Base-by-base conservation (phyloP, 2,329 filamentous ascomycete species). In the Ascochyta lentis region DNA sequence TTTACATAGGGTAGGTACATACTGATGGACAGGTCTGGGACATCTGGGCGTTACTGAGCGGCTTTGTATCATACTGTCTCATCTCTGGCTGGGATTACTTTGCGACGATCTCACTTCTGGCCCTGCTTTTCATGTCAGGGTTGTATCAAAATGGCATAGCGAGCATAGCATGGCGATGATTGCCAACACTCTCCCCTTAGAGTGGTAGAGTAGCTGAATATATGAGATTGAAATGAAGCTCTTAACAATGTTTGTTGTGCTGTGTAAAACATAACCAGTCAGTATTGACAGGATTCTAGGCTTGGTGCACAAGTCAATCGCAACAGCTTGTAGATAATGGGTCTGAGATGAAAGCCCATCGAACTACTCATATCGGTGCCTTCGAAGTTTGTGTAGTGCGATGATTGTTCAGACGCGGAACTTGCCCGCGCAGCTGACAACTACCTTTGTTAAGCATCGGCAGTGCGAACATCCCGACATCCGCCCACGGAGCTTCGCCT, bases 141-240 rank as follows among this genome's bases (percentile, higher is more conserved):
- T 48, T 56, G 54, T 56, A 56, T 41, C 35, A 56, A 55, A 50
- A 49, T 42, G 52, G 52, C 52, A 55, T 55, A 52, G 39, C 43
- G 35, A 43, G 43, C 39, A n/a, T 44, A 40, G 48, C 43, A 52
- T 41, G n/a, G 48, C 54, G 48, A 41, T 24, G 35, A 42, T 50
- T 50, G 52, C 52, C 52, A 46, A 46, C 27, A 26, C 54, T 49
- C 54, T 56, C 54, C 54, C 42, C 54, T 52, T 56, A 33, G 31
- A 33, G 26, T 31, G 50, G 54, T 40, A 29, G 43, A 51, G 47
- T 37, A 47, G 19, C 29, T 29, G 37, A 47, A 46, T 34, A 37
- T n/a, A 37, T 40, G 15, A 46, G 16, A 16, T 24, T 24, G 22
- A 39, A 22, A 12, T 15, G 15, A 39, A 39, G 19, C 19, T 23